phyloP scores from a whole-genome alignment of 495 filamentous ascomycete species.

The Gamarada debralockiae region DNA sequence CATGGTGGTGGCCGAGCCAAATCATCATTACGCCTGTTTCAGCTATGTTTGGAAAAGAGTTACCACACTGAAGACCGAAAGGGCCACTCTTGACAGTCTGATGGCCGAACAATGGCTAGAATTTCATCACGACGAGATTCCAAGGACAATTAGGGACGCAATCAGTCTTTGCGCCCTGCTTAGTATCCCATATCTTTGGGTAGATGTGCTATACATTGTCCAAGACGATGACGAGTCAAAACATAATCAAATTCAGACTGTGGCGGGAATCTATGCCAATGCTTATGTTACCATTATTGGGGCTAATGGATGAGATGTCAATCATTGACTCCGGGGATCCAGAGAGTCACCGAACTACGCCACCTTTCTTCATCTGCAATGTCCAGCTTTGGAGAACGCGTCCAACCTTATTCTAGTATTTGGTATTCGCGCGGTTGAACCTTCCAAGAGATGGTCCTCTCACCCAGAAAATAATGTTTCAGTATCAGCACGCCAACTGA shows the following conservation, averaged over 20 bases:
- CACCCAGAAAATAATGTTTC: slow-evolving; percentile 2
- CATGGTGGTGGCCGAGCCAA: not conserved
- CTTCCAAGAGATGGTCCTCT: slow-evolving; percentile 8
- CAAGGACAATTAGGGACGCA: slow-evolving; percentile 20
- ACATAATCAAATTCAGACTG: slow-evolving; percentile 11
- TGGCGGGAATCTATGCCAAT: slow-evolving; percentile 24
- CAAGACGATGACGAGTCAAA: slow-evolving; percentile 22
- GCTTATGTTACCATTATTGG: slow-evolving; percentile 23
- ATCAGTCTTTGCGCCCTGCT: slow-evolving; percentile 13
- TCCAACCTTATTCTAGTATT: slow-evolving; percentile 1
- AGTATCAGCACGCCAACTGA: not conserved
- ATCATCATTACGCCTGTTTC: slow-evolving; percentile 17
- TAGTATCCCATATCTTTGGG: slow-evolving; percentile 25
- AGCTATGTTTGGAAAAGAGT: slow-evolving; percentile 26
- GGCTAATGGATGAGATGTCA: slow-evolving; percentile 15
- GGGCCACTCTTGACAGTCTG: not conserved
- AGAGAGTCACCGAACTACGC: not conserved
- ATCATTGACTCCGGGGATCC: not conserved
- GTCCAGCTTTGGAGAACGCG: not conserved
- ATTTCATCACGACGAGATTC: slow-evolving; percentile 5
- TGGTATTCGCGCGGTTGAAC: slow-evolving; percentile 6
- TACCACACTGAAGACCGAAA: not conserved
- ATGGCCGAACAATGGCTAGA: not conserved
- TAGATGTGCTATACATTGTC: too few species aligned
- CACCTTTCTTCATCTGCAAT: not conserved